Percentiles rank a stretch among this genome's conserved stretches.
Evolutionary conservation across 2,329 filamentous ascomycete species (phyloP).

Genomic region (Fusarium mundagurra): DNA sequence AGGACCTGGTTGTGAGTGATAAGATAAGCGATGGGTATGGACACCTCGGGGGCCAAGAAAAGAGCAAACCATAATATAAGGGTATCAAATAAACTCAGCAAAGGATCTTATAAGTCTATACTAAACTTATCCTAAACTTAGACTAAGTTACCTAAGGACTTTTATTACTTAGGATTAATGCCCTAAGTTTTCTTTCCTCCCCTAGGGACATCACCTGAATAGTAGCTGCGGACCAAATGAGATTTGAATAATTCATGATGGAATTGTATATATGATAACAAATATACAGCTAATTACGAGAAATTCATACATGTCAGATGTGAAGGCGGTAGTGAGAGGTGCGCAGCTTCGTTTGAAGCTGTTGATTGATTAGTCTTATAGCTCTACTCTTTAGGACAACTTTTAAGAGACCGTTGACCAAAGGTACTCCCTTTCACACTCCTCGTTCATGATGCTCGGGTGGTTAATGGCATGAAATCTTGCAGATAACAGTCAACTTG

Average conservation of each 20-base stretch:
- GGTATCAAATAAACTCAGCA: no score
- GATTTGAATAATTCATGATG: no score
- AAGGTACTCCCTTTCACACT: not conserved
- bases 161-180: no score
- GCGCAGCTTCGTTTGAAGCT: not conserved
- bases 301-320: not conserved
- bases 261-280: no score
- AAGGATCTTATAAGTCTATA: no score
- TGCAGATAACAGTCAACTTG: not conserved
- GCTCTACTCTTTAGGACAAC: not conserved
- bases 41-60: no score
- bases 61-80: no score
- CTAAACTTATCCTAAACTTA: no score
- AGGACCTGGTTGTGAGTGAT: slow-evolving; percentile 24
- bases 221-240: not conserved
- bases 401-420: not conserved
- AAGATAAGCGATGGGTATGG: slow-evolving; percentile 38
- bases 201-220: not conserved
- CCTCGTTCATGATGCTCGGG: rapidly evolving
- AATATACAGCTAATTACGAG: not conserved
- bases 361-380: not conserved
- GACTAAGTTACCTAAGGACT: no score
- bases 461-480: not conserved
- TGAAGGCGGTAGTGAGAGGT: not conserved
- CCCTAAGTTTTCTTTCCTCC: no score